Evolutionary conservation across 2,329 filamentous ascomycete genomes (phyloP).

Genomic region (Diaporthe sp.): DNA sequence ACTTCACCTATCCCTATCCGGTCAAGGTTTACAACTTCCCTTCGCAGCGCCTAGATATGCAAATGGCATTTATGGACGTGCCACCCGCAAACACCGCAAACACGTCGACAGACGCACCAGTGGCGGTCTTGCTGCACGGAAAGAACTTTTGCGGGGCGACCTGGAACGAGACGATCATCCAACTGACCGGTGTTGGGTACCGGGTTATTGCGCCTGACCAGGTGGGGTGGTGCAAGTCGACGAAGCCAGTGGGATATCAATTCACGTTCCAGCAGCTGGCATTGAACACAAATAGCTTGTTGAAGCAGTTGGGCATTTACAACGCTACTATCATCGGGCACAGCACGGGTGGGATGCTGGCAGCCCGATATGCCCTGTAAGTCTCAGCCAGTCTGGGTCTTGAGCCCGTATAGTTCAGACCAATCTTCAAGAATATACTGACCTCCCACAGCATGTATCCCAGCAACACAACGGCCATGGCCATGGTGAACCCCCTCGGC

Average conservation of each 20-base stretch:
- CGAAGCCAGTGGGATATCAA: conserved; percentile 64
- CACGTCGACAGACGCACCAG: conserved; percentile 45
- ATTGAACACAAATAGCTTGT: conserved; percentile 62
- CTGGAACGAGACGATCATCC: conserved; percentile 61
- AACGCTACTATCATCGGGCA: conserved; percentile 64
- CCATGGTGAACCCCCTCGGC: conserved; percentile 65
- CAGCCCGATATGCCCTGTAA: conserved; percentile 60
- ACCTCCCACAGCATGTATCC: conserved; percentile 55
- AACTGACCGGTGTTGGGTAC: conserved; percentile 58
- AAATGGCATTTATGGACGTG: conserved; percentile 70
- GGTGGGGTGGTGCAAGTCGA: conserved; percentile 69
- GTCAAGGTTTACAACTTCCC: conserved; percentile 61
- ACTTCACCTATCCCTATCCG: conserved; percentile 66
- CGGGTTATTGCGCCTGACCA: conserved; percentile 67
- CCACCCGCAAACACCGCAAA: conserved; percentile 49
- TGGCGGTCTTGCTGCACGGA: conserved; percentile 64
- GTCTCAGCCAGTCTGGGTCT: not conserved
- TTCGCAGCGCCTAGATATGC: conserved; percentile 60
- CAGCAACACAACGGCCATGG: conserved; percentile 54
- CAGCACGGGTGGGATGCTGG: conserved; percentile 68
- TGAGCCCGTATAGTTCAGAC: too few species aligned
- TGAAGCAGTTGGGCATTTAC: conserved; percentile 57
- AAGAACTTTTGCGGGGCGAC: conserved; percentile 69
- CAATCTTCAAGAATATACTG: not conserved
- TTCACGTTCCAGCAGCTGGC: conserved; percentile 65